Evolutionary conservation across 2,329 filamentous ascomycete genomes (phyloP).

Genomic region (Phaeosphaeria sp.): DNA sequence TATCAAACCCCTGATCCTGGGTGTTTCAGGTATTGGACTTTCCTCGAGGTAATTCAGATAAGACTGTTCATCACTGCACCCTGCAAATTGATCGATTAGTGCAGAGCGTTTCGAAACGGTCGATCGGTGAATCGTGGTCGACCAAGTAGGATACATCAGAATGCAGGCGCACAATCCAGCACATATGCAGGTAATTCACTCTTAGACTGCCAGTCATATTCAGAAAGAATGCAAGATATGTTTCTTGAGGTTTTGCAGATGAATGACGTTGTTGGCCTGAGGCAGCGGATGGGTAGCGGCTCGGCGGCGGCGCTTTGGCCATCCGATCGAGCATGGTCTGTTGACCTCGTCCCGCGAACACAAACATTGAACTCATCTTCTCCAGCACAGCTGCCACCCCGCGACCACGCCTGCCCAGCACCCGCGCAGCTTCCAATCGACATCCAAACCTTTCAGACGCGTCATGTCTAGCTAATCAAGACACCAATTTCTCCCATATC

Average conservation of each 20-base stretch:
- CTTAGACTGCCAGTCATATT: background rate
- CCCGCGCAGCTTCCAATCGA: conserved; percentile 41
- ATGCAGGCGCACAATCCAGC: background rate
- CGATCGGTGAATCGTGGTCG: background rate
- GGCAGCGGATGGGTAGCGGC: background rate
- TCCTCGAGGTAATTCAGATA: background rate
- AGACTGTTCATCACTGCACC: background rate
- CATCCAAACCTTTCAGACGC: conserved; percentile 11
- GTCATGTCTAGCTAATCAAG: conserved; percentile 28
- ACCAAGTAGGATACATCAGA: background rate
- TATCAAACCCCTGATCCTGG: background rate
- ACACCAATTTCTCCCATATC: conserved; percentile 2
- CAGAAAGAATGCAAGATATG: background rate
- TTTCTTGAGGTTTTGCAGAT: background rate
- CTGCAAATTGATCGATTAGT: background rate
- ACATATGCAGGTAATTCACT: background rate
- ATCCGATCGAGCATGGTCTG: background rate
- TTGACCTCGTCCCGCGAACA: conserved; percentile 5
- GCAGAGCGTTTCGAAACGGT: background rate
- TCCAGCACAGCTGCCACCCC: background rate
- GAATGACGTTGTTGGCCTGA: background rate
- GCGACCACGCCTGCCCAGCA: conserved; percentile 1
- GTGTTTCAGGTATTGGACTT: background rate
- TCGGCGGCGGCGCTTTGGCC: conserved; percentile 3
- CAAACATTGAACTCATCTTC: background rate